Evolutionary conservation across 2,329 filamentous ascomycete genomes (phyloP), one percentile per base, ranked within the genome.

Genomic region (Colletotrichum endophyticum): DNA sequence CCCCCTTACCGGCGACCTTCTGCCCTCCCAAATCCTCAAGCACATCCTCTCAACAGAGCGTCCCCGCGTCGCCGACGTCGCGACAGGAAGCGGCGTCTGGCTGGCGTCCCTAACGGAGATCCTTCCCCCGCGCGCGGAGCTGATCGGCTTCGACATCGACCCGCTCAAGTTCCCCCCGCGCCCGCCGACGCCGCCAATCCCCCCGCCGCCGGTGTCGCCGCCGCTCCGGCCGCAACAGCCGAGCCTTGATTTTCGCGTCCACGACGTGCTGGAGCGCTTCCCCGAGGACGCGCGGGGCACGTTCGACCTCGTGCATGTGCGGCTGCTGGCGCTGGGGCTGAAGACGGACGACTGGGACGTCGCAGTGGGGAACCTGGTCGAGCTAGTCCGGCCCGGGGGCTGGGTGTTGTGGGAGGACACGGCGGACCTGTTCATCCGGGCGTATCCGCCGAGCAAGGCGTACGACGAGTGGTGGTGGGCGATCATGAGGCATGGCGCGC

Each of bases 11-110:
- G 63, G 27, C 68, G 56, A 56, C 36, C 63, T 77, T n/a, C 63
- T 76, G 11, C 75, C 75, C 4, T 25, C 66, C 13, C 66, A 30
- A 36, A 71, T 77, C 59, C 64, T 73, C 70, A 32, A 53, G 2
- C 25, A 8, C 16, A 59, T 76, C 13, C n/a, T 57, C 13, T 56
- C 64, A 1, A 36, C 49, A 7, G 22, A 49, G 27, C 63, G 27
- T 8, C 75, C 75, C 8, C 62, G 66, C 13, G 44, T 81, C 28
- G 80, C 80, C 5, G 80, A 81, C 56, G 44, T 80, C 6, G 79
- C 64, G 7, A 79, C 79, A 7, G 80, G 80, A 11, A 78, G 77
- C 15, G 80, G 77, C 30, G 67, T 81, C 27, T 81, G 79, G 79
- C 77, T 80, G n/a, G 27, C 27, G 1, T 72, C 78, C 30, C 67